A percentile compares a stretch with the other conserved stretches of the same genome.
phyloP scores from a whole-genome alignment of 768 basidiomycete genomes.

The Suillus paluster region DNA sequence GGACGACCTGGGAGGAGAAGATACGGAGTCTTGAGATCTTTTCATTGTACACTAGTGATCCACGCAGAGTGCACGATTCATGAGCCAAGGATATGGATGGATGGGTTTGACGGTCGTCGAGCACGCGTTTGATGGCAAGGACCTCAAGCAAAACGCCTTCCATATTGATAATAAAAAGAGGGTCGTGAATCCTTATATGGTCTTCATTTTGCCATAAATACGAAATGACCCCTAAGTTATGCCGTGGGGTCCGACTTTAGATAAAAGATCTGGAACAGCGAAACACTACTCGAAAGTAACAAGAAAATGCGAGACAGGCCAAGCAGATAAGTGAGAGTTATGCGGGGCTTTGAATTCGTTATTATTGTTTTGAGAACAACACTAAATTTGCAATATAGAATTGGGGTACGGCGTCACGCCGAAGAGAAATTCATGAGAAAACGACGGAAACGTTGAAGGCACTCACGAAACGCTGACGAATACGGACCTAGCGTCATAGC shows the following conservation, averaged over 20 bases:
- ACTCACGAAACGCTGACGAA: not conserved
- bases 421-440: not conserved
- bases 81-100: not conserved
- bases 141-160: not conserved
- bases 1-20: constrained; percentile 21
- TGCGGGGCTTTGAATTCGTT: too few species aligned
- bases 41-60: constrained; percentile 31
- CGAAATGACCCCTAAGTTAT: not conserved
- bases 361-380: too few species aligned
- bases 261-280: too few species aligned
- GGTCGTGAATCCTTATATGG: not conserved
- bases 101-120: not conserved
- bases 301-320: not conserved
- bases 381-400: too few species aligned
- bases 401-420: too few species aligned
- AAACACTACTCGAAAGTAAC: not conserved
- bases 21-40: constrained; percentile 27
- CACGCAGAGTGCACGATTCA: not conserved
- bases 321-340: not conserved
- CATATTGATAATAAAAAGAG: not conserved
- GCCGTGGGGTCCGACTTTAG: too few species aligned
- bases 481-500: not conserved
- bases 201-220: not conserved
- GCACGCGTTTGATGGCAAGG: constrained; percentile 5
- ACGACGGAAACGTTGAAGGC: not conserved